Evolutionary conservation across 2,329 filamentous ascomycete genomes (phyloP), one percentile per base, ranked within the genome.

Genomic region (Metarhizium humberi): DNA sequence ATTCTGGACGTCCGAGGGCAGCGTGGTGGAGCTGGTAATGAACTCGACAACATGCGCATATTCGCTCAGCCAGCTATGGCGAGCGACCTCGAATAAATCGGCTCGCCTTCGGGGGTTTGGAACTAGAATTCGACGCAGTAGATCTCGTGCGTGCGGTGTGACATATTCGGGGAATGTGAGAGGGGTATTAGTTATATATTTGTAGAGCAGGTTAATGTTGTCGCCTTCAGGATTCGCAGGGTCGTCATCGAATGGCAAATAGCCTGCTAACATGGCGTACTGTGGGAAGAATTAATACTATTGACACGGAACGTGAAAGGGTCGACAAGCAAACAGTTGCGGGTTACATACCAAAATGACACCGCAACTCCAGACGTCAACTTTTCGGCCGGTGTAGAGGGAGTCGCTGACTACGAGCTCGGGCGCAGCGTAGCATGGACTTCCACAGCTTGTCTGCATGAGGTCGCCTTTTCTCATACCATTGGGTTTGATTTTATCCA

Each of bases 121-220:
- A 0, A 99, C 94, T 47, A 99, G 80, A 57, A 99, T 99, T 53
- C 94, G 85, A 58, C 94, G 86, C 50, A 99, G 77, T 0, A 99
- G 80, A 71, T 99, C 94, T 64, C 94, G 83, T 25, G 94, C 92
- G 71, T 99, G 94, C 7, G 94, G 94, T 7, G 94, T 96, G 62
- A 99, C 94, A 69, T 97, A 97, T 84, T 99, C 94, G 58, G 94
- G 94, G 70, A 99, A 99, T 4, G 92, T 97, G 46, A 99, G 81
- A 40, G 92, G 92, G 1, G 94, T 99, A 55, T 90, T 95, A 57
- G 96, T 92, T 64, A 99, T 99, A 73, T 99, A 99, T 75, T 97
- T 97, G 80, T 99, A 99, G 32, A 99, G 78, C 11, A 99, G 80
- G 69, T 99, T 99, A 75, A 99, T 99, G 69, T 99, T 99, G 71